These are phyloP conservation scores for Cladophialophora carrionii DNA, from an alignment of 2,329 filamentous ascomycete genomes.

Conservation along the genomic window DNA sequence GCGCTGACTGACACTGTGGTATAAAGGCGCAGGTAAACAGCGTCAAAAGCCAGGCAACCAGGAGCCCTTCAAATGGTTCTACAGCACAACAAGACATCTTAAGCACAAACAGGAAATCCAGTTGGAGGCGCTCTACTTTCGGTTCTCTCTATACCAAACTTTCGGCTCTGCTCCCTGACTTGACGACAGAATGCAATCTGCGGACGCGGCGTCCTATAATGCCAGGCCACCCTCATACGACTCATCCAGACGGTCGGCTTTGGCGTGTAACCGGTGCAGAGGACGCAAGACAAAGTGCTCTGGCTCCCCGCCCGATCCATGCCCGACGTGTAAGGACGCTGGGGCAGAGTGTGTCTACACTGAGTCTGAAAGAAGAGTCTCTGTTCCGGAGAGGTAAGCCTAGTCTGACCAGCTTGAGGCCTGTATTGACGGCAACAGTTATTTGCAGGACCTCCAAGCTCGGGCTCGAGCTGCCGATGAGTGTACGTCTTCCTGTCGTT, in stretches of 20 bases:
- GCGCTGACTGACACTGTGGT: not conserved
- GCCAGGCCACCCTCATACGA: constrained; percentile 26
- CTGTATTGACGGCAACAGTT: constrained; percentile 33
- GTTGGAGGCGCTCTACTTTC: not conserved
- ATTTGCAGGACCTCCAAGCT: constrained; percentile 44
- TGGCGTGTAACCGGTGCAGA: constrained; percentile 45
- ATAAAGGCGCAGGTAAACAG: not conserved
- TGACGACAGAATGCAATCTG: constrained; percentile 21
- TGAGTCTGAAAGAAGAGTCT: constrained; percentile 45
- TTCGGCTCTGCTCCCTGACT: not conserved
- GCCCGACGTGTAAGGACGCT: constrained; percentile 43
- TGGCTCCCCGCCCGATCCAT: constrained; percentile 44
- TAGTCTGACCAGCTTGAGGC: constrained; percentile 9
- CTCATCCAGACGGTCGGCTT: constrained; percentile 22
- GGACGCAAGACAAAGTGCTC: constrained; percentile 45
- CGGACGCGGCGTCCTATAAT: constrained; percentile 8
- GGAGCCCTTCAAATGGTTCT: not conserved
- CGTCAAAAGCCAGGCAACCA: not conserved
- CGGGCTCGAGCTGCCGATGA: constrained; percentile 39
- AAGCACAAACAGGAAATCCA: not conserved
- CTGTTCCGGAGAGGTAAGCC: constrained; percentile 44
- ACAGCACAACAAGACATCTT: not conserved
- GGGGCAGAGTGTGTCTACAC: constrained; percentile 44
- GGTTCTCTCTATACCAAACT: not conserved
- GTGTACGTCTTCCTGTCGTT: constrained; percentile 23